phyloP scores from a whole-genome alignment of 225 moss, liverwort and hornwort genomes.

The Antitrichia curtipendula region DNA sequence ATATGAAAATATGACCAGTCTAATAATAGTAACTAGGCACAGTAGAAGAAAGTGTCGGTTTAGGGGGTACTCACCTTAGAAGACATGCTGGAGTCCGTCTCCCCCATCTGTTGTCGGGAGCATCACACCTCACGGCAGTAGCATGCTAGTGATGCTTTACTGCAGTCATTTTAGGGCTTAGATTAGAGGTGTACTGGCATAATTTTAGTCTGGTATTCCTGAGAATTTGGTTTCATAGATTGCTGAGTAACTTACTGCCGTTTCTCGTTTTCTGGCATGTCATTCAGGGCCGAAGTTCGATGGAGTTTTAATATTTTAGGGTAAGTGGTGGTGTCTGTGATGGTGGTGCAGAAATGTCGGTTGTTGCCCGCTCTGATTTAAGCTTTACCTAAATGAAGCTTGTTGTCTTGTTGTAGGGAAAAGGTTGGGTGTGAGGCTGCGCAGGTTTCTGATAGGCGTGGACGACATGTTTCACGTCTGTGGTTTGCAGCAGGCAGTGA shows the following conservation, averaged over 20 bases:
- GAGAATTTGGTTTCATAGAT: neutral
- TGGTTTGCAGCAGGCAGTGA: slow-evolving; percentile 10
- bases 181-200: neutral
- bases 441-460: neutral
- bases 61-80: too few species aligned
- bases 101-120: neutral
- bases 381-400: neutral
- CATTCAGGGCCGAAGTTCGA: neutral
- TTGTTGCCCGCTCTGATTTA: neutral
- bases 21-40: too few species aligned
- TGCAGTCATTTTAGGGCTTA: neutral
- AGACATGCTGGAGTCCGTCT: neutral
- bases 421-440: neutral
- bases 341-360: neutral
- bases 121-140: neutral
- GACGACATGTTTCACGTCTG: slow-evolving; percentile 22
- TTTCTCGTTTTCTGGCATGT: neutral
- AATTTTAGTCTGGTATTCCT: neutral
- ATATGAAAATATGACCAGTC: too few species aligned
- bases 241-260: neutral
- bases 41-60: too few species aligned
- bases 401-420: neutral
- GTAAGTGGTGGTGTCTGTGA: neutral
- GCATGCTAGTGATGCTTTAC: neutral
- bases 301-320: neutral